Percentiles rank a stretch among this genome's conserved stretches.
Evolutionary conservation across 2,329 filamentous ascomycete species (phyloP).

Genomic region (Cladosporium sp.): DNA sequence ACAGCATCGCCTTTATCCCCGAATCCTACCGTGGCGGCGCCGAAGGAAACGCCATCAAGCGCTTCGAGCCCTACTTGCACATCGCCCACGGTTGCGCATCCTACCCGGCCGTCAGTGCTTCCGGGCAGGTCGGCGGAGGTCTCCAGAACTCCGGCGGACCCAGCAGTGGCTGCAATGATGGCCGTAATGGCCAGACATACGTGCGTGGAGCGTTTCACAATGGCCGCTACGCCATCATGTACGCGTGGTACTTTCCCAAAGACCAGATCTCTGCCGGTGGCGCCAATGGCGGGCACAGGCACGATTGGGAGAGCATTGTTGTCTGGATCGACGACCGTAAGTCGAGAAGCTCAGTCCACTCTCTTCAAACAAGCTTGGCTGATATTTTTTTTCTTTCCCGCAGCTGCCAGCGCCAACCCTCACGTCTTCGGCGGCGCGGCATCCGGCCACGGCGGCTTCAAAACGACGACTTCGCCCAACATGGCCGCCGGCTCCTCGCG

Average conservation of each 20-base stretch:
- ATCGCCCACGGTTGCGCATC: neutral
- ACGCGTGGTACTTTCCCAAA: slow-evolving; percentile 2
- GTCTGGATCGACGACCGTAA: slow-evolving; percentile 1
- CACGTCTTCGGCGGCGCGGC: neutral
- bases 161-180: neutral
- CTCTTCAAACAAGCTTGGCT: neutral
- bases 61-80: neutral
- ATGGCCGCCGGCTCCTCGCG: neutral
- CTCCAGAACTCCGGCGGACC: neutral
- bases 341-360: neutral
- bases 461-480: neutral
- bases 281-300: neutral
- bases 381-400: neutral
- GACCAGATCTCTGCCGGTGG: neutral
- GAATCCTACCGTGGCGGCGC: neutral
- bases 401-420: neutral
- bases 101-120: neutral
- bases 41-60: neutral
- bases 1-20: neutral
- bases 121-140: neutral
- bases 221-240: neutral
- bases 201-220: neutral
- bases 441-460: neutral
- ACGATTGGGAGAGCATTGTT: slow-evolving; percentile 1
- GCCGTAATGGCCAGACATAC: neutral